Conservation (phyloP, 108 stramenopile species). For the Halocafeteria seosinensis region DNA sequence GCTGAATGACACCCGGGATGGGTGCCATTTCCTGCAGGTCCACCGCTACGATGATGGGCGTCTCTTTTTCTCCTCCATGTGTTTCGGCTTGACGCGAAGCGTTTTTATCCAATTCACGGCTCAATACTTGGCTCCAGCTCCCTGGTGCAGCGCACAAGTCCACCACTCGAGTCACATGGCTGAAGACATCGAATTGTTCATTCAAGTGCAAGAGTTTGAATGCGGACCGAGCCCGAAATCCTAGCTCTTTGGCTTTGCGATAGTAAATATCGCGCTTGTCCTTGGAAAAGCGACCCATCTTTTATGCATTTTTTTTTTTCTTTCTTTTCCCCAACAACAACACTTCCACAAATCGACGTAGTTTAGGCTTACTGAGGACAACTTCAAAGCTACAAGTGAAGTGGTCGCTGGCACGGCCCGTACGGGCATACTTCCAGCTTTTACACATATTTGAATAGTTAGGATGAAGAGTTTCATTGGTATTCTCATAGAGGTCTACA, state of each 20-base stretch:
- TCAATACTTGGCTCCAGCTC: constrained; percentile 80
- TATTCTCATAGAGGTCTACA: no score
- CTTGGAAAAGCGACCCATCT: no score
- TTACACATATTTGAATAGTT: no score
- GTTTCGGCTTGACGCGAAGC: neutral
- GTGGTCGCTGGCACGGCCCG: no score
- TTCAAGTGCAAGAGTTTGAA: constrained; percentile 93
- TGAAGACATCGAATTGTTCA: constrained; percentile 72
- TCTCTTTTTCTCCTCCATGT: neutral
- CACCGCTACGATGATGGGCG: constrained; percentile 61
- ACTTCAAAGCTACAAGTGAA: no score
- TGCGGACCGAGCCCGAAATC: constrained; percentile 79
- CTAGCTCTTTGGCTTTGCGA: constrained; percentile 57
- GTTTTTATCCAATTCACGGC: neutral
- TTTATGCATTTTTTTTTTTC: no score
- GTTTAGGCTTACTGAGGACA: no score
- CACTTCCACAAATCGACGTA: no score
- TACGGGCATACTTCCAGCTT: no score
- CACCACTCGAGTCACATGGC: constrained; percentile 46
- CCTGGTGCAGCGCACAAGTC: constrained; percentile 97
- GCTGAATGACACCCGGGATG: constrained; percentile 59
- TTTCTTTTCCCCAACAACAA: no score
- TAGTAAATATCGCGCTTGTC: constrained; percentile 77
- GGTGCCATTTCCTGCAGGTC: constrained; percentile 95
- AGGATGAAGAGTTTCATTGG: no score